Evolutionary conservation across 1,284 basidiomycete species (phyloP).

Genomic region (Apiotrichum domesticum): DNA sequence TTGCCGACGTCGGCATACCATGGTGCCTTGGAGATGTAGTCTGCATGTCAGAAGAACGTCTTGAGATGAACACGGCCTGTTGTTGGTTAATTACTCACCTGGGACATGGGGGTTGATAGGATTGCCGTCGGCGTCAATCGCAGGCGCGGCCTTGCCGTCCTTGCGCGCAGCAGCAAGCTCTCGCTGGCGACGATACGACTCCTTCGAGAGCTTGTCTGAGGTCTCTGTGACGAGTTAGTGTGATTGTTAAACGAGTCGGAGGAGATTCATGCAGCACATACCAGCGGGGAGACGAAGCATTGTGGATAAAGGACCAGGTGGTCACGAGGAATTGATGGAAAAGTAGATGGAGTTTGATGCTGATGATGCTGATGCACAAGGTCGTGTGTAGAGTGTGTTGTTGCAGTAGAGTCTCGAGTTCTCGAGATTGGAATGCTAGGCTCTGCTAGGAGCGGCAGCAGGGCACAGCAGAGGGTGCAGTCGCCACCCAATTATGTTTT

Average conservation of each 20-base stretch:
- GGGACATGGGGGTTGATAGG: constrained; percentile 99
- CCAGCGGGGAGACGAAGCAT: constrained; percentile 25
- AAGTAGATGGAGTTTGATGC: background rate
- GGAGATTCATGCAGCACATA: background rate
- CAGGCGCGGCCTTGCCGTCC: constrained; percentile 93
- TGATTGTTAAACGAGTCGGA: too few relatives aligned
- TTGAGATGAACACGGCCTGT: background rate
- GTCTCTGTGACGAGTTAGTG: constrained; percentile 7
- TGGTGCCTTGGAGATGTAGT: constrained; percentile 91
- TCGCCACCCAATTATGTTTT: background rate
- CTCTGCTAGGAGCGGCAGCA: too few relatives aligned
- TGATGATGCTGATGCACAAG: background rate
- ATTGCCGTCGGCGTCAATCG: constrained; percentile 86
- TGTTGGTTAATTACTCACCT: constrained; percentile 53
- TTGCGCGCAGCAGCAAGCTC: constrained; percentile 91
- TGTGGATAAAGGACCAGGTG: constrained; percentile 2
- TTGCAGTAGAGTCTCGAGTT: too few relatives aligned
- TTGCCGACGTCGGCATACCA: constrained; percentile 90
- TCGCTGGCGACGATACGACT: constrained; percentile 89
- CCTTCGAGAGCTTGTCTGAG: constrained; percentile 69
- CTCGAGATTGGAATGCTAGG: too few relatives aligned
- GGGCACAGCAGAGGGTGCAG: too few relatives aligned
- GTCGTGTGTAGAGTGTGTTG: background rate
- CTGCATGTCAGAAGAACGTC: constrained; percentile 44
- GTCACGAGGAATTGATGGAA: background rate